phyloP scores from a whole-genome alignment of 805 yeast genomes.

The Nematodospora valgi region DNA sequence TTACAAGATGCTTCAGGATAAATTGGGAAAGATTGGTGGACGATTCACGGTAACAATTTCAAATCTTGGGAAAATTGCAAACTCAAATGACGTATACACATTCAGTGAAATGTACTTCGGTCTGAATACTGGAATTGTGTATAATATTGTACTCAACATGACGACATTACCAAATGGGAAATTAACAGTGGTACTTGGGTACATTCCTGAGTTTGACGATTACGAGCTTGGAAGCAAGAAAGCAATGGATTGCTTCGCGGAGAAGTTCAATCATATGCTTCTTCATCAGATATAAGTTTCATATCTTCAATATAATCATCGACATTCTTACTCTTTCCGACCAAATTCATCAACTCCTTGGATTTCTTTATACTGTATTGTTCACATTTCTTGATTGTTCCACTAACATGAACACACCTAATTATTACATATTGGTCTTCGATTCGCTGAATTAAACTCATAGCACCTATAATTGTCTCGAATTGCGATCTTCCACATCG shows the following conservation, averaged over 20 bases:
- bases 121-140: constrained; percentile 14
- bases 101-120: constrained; percentile 17
- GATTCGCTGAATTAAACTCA: constrained; percentile 52
- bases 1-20: constrained; percentile 11
- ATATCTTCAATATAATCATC: constrained; percentile 5
- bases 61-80: constrained; percentile 17
- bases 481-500: constrained; percentile 68
- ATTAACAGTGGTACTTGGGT: constrained; percentile 14
- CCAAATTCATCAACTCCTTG: constrained; percentile 31
- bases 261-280: neutral
- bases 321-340: constrained; percentile 6
- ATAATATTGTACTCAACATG: constrained; percentile 13
- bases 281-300: constrained; percentile 3
- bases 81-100: constrained; percentile 8
- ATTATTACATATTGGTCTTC: constrained; percentile 51
- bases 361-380: constrained; percentile 54
- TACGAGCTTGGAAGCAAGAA: constrained; percentile 5
- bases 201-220: constrained; percentile 11
- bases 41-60: constrained; percentile 16
- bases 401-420: constrained; percentile 69
- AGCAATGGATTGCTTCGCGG: constrained; percentile 8
- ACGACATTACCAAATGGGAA: constrained; percentile 15
- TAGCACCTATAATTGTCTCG: constrained; percentile 62
- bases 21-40: constrained; percentile 12
- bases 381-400: constrained; percentile 84